A percentile compares a stretch with the other conserved stretches of the same genome.
These are phyloP conservation scores for Balansia obtecta DNA, from an alignment of 2,329 filamentous ascomycete species.

Conservation along the genomic window DNA sequence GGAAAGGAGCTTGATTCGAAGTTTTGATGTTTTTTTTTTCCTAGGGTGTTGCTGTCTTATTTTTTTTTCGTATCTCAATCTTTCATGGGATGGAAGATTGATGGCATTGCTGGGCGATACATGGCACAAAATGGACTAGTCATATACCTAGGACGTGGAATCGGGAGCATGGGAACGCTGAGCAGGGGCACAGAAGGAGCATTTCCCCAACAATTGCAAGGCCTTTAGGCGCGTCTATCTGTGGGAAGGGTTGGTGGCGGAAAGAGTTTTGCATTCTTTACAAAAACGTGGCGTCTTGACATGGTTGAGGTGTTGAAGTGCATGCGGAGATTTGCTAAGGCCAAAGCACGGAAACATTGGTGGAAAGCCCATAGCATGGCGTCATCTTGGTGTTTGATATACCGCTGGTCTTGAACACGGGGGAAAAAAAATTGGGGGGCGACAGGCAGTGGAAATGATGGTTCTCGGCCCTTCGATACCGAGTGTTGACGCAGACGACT, in stretches of 20 bases:
- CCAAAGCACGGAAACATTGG: background rate
- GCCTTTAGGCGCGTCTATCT: slow-evolving; percentile 8
- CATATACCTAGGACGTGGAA: slow-evolving; percentile 12
- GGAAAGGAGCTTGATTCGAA: slow-evolving; percentile 3
- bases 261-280: slow-evolving; percentile 7
- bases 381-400: slow-evolving; percentile 1
- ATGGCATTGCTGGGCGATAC: slow-evolving; percentile 12
- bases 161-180: slow-evolving; percentile 6
- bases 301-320: slow-evolving; percentile 7
- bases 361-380: slow-evolving; percentile 4
- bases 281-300: slow-evolving; percentile 10
- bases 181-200: slow-evolving; percentile 6
- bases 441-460: too few species aligned
- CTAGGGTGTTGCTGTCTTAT: slow-evolving; percentile 3
- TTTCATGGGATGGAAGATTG: slow-evolving; percentile 5
- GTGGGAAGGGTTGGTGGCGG: background rate
- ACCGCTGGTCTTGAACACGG: background rate
- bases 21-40: slow-evolving; percentile 9
- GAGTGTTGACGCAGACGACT: too few species aligned
- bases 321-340: slow-evolving; percentile 3
- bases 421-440: background rate
- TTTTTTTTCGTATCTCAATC: slow-evolving; percentile 4
- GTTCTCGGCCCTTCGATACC: too few species aligned
- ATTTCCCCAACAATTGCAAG: slow-evolving; percentile 10
- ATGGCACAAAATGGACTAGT: slow-evolving; percentile 10